Evolutionary conservation across 2,329 filamentous ascomycete genomes (phyloP).

Genomic region (Drechslerella coelobrocha): DNA sequence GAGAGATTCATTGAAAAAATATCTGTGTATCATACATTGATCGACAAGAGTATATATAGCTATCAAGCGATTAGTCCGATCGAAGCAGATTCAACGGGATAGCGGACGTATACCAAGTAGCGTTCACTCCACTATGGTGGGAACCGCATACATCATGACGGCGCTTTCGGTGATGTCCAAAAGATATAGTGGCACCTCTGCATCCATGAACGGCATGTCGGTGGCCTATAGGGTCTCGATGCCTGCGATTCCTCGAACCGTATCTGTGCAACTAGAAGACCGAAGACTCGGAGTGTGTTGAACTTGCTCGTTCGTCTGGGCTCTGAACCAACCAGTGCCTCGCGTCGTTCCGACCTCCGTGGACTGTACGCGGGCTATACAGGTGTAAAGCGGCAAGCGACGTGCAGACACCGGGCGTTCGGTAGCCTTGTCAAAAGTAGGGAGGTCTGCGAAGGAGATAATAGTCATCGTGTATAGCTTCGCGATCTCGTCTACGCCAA

Average conservation of each 20-base stretch:
- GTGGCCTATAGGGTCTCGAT: too few relatives aligned
- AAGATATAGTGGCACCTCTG: neutral
- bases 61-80: slow-evolving; percentile 29
- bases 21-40: slow-evolving; percentile 48
- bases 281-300: neutral
- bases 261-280: neutral
- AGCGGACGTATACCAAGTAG: slow-evolving; percentile 21
- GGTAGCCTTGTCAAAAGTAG: too few relatives aligned
- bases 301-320: neutral
- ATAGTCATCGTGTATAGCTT: too few relatives aligned
- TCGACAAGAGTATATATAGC: slow-evolving; percentile 21
- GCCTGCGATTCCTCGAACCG: too few relatives aligned
- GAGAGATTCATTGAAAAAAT: slow-evolving; percentile 44
- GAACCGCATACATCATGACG: too few relatives aligned
- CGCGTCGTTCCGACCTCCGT: neutral
- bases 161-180: too few relatives aligned
- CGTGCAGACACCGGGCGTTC: too few relatives aligned
- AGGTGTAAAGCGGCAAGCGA: too few relatives aligned
- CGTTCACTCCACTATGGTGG: too few relatives aligned
- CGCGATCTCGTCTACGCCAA: too few relatives aligned
- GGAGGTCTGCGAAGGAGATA: too few relatives aligned
- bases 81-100: neutral
- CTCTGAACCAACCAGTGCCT: neutral
- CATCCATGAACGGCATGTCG: too few relatives aligned
- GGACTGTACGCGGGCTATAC: neutral